Base-by-base conservation (phyloP, 2,329 filamentous ascomycete genomes). In the Verticillium alfalfae region DNA sequence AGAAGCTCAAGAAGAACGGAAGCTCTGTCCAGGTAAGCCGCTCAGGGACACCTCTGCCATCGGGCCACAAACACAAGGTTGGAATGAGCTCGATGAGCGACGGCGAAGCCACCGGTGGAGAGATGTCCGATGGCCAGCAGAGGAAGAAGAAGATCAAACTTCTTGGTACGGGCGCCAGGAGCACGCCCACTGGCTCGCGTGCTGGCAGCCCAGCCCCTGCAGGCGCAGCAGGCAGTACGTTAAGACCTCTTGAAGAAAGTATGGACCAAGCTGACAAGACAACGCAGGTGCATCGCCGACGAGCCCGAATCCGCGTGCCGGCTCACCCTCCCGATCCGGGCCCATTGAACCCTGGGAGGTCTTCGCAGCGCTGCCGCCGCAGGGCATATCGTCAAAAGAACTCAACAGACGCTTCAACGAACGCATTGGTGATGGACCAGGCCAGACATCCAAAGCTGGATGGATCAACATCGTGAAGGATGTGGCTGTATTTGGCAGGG, bases 91-190 rank as follows among this genome's bases (percentile, higher is more conserved):
- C 87, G 56, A 84, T 84, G 60, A 92, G 89, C 66, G 90, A 93
- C 66, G 89, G 87, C 26, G 90, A 92, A 71, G 88, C 81, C 45
- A 91, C 88, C 1, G 88, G 82, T 41, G 87, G 86, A 39, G 87
- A 89, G 68, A 88, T 86, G 78, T 88, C 85, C 1, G 86, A 88
- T 65, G 81, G 81, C 5, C 74, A 74, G 45, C 69, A 66, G 12
- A 69, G 69, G 59, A 83, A 81, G 72, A 84, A 83, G 72, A 84
- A 80, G 67, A 72, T 86, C 67, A 86, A 84, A 71, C 86, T 84
- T 71, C 73, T 86, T 55, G 76, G 80, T 22, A 77, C 75, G 58
- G 72, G 78, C 26, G 74, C 78, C 34, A 78, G 73, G 59, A 80
- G 78, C 18, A 85, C 85, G 6, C 86, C 87, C 5, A 76, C 77